Base-by-base conservation (phyloP, 495 filamentous ascomycete species). In the Penicillium chermesinum region DNA sequence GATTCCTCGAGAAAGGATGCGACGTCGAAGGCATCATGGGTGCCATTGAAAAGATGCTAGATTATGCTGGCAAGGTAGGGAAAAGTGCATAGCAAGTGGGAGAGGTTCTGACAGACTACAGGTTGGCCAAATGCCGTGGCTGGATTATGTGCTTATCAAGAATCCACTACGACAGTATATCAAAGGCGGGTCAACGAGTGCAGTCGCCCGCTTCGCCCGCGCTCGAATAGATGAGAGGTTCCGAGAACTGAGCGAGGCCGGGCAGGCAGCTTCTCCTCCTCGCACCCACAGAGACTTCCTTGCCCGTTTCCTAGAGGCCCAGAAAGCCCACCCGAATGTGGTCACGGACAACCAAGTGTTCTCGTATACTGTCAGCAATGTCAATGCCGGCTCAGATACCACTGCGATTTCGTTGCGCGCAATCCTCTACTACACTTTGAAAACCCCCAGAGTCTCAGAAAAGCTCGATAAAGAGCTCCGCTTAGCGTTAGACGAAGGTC, bases 381-480 rank as follows among this genome's bases (percentile, higher is more conserved):
- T 78, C 34, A 64, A 67, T 36, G 76, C 76, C 10, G 78, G 77
- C 15, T 66, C 69, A 16, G 79, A 82, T 51, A 77, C 79, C 7
- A 76, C 71, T 1, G 73, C 76, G 9, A 77, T 68, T 41, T 58
- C 62, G 5, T 57, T 82, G 6, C 64, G 72, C 35, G 60, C 25
- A 0, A 61, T 77, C 14, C 50, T 84, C 19, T 82, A 82, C 53
- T 65, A 75, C 51, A 51, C 75, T 5, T 62, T 81, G 2, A 74
- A 72, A 46, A 64, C 48, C 16, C 58, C 57, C 0, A 38, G 50
- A 8, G 55, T 58, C 7, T 48, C 59, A 7, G 21, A 38, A 13
- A 61, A 53, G 36, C 56, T 74, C 0, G 42, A 58, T 1, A 17
- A 41, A 9, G 63, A 71, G 36, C 46, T 63, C 15, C 55, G 66